Percentiles rank a stretch among this genome's conserved stretches.
Conservation (phyloP, 225 moss, liverwort and hornwort species). For the Lunularia cruciata region DNA sequence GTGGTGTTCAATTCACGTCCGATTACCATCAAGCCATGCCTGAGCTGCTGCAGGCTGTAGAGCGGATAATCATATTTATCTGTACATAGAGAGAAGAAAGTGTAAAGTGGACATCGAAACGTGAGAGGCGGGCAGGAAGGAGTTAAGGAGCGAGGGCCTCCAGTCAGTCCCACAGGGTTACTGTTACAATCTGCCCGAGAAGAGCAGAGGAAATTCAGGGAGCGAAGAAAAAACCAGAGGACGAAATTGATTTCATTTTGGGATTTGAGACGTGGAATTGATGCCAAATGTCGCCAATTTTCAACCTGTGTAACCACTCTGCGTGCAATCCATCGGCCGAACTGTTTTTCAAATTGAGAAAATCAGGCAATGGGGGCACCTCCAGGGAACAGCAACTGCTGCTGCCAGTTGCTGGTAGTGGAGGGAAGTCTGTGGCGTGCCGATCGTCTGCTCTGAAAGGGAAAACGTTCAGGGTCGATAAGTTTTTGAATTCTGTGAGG, state of each 20-base stretch:
- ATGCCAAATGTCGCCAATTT: slow-evolving; percentile 5
- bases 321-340: slow-evolving; percentile 5
- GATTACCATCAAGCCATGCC: neutral
- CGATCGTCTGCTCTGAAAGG: neutral
- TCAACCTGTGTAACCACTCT: neutral
- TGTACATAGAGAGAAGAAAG: neutral
- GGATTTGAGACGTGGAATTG: neutral
- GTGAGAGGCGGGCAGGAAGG: neutral
- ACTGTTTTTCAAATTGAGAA: slow-evolving; percentile 8
- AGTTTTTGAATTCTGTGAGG: neutral
- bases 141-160: too few relatives aligned
- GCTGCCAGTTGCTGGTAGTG: neutral
- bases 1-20: too few relatives aligned
- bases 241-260: too few relatives aligned
- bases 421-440: neutral
- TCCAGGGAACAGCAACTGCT: neutral
- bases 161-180: too few relatives aligned
- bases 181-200: neutral
- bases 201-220: neutral
- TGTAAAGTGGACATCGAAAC: neutral
- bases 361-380: neutral
- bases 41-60: neutral
- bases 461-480: neutral
- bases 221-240: neutral
- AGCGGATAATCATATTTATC: neutral